Base-by-base conservation (phyloP, 768 basidiomycete species). In the Mycena leptocephala region DNA sequence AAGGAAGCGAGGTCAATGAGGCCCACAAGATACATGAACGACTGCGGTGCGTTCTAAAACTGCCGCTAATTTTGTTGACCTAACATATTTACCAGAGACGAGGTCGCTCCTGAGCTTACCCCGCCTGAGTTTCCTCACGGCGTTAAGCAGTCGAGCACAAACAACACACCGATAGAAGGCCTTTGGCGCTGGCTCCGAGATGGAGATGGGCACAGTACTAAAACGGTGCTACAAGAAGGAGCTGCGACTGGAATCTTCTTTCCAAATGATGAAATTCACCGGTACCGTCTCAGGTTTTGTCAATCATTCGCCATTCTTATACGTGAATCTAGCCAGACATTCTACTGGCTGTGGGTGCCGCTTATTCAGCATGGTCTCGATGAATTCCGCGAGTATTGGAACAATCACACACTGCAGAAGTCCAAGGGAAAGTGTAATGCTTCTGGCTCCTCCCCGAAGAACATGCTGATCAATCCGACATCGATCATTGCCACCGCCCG, bases 131-230 rank as follows among this genome's bases (percentile, higher is more conserved):
- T 14, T 6, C 63, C 63, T 2, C 43, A 65, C 22, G 28, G 43
- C 10, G 41, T 48, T 8, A 72, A 53, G 43, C 73, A 53, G 33
- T 70, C 32, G 51, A 78, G 46, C 41, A 70, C 33, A 13, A 48
- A 63, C 37, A 68, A 70, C 30, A 76, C 35, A 35, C 55, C 39
- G 13, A 61, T 71, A 20, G 75, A 55, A 59, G 48, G 37, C 22
- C 37, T 55, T 33, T 51, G 37, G 75, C 61, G 43, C 11, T 65
- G 63, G 63, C 43, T 46, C 8, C 63, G 43, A 10, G 30, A 43
- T 24, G 63, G 63, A 2, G 46, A 48, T 30, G 63, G 63, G 2
- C 41, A 48, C 28, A 46, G 43, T 30, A 65, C 43, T 3, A 48
- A 51, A 20, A 3, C 3, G 0, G 18, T 18, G 2, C 26, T 65